A percentile compares a stretch with the other conserved stretches of the same genome.
These are phyloP conservation scores for Hyaloscypha finlandica DNA, from an alignment of 495 filamentous ascomycete species.

Conservation along the genomic window DNA sequence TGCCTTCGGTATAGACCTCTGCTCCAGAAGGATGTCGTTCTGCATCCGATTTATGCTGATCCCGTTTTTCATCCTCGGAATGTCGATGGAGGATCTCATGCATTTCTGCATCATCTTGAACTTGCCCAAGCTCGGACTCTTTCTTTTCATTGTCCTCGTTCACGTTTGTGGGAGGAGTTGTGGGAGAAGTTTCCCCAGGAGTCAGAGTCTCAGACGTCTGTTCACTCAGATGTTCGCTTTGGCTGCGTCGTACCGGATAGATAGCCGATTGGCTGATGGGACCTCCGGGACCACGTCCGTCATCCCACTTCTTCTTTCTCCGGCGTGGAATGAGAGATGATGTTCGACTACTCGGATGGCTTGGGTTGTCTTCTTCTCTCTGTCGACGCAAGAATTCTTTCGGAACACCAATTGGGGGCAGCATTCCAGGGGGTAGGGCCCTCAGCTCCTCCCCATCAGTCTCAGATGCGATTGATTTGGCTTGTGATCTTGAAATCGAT, in stretches of 20 bases:
- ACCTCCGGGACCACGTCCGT: conserved; percentile 75
- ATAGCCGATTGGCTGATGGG: conserved; percentile 93
- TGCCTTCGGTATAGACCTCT: conserved; percentile 80
- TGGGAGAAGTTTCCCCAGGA: conserved; percentile 33
- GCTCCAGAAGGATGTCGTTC: conserved; percentile 40
- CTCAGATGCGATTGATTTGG: conserved; percentile 59
- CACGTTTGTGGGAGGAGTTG: conserved; percentile 30
- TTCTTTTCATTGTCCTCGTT: conserved; percentile 40
- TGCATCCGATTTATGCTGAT: conserved; percentile 32
- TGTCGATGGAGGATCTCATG: conserved; percentile 29
- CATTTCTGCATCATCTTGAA: conserved; percentile 32
- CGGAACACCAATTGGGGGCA: conserved; percentile 74
- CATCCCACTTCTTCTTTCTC: conserved; percentile 56
- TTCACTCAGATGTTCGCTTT: conserved; percentile 36
- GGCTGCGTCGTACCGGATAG: conserved; percentile 61
- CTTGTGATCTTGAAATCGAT: conserved; percentile 85
- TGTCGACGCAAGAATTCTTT: conserved; percentile 82
- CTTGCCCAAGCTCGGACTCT: conserved; percentile 29
- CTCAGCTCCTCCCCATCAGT: conserved; percentile 55
- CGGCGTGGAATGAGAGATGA: conserved; percentile 63
- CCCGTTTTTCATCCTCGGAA: conserved; percentile 39
- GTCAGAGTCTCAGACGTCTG: conserved; percentile 32
- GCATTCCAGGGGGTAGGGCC: conserved; percentile 72
- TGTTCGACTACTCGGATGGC: conserved; percentile 52
- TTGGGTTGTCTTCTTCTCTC: conserved; percentile 69